Conservation (phyloP, 345 rosid species). For the Kernera saxatilis region DNA sequence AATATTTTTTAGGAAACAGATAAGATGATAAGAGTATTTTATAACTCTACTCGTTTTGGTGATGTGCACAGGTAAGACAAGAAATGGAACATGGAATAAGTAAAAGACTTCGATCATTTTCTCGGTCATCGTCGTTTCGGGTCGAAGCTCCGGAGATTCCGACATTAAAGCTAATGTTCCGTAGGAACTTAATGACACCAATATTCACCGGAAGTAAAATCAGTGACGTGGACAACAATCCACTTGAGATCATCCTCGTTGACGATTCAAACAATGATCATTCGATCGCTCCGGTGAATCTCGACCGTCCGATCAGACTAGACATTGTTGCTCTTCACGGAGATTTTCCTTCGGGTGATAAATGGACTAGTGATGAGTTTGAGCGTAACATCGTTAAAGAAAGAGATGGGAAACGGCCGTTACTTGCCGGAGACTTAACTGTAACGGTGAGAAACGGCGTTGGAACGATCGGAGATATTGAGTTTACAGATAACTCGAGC, state of each 20-base stretch:
- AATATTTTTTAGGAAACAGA: background rate
- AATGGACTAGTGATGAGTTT: slow-evolving; percentile 67
- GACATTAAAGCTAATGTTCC: slow-evolving; percentile 13
- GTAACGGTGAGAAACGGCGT: slow-evolving; percentile 51
- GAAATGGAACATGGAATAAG: slow-evolving; percentile 59
- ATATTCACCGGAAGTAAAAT: slow-evolving; percentile 75
- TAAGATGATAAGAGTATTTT: background rate
- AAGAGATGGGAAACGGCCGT: slow-evolving; percentile 80
- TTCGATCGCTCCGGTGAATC: slow-evolving; percentile 16
- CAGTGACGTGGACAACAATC: slow-evolving; percentile 34
- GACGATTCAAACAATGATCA: slow-evolving; percentile 29
- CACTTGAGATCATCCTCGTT: slow-evolving; percentile 49
- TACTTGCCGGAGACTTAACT: slow-evolving; percentile 70
- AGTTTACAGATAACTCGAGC: slow-evolving; percentile 89
- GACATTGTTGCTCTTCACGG: slow-evolving; percentile 79
- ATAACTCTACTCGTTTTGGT: background rate
- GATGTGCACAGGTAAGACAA: slow-evolving; percentile 53
- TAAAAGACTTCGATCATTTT: slow-evolving; percentile 27
- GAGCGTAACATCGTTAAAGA: slow-evolving; percentile 55
- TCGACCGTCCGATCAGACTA: slow-evolving; percentile 49
- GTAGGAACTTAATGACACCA: slow-evolving; percentile 17
- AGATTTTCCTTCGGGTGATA: slow-evolving; percentile 47
- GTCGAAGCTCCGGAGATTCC: slow-evolving; percentile 25
- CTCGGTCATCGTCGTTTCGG: slow-evolving; percentile 27
- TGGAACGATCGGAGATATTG: slow-evolving; percentile 51